Base-by-base conservation (phyloP, 768 basidiomycete species). In the Suillus placidus region DNA sequence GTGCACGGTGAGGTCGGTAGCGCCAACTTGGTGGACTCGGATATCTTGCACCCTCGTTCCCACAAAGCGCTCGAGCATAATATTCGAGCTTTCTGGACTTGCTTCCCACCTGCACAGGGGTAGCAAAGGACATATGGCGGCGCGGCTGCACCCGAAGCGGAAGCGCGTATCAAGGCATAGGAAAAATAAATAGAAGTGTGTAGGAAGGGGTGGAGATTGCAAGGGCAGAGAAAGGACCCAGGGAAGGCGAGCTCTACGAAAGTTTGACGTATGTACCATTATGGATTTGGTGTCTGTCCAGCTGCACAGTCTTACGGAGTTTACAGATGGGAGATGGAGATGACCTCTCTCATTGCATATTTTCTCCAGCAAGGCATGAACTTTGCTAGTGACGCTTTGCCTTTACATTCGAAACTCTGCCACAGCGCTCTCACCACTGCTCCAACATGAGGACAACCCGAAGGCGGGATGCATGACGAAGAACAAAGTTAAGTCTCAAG, bases 51-150 rank as follows among this genome's bases (percentile, higher is more conserved):
- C 80, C 77, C 67, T 81, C 80, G 64, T 78, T 81, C 40, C 71
- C 52, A 96, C 80, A 79, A 95, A 96, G 20, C 80, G 79, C 70
- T 94, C 93, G 23, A 96, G 81, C 8, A 26, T 1, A 26, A 26
- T 2, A 92, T 78, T 1, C 88, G 83, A 0, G 91, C 91, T 71
- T 98, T 88, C 76, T 98, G 97, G 0, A 98, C 88, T 73, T 97
- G 96, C 83, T 99, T 99, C 5, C 90, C 89, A 0, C 97, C 97
- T 0, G 96, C 94, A 23, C 16, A 98, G 83, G 6, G 91, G 88
- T 69, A 97, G 87, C 2, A 88, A 87, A 0, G 97, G 97, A 73
- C 95, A 99, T 67, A 98, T 96, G 81, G 95, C 95, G 0, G 97
- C 94, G 63, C 77, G 81, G 8, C 91, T 92, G 45, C 87, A 82